Conservation (phyloP, 2,329 filamentous ascomycete genomes). For the Taxawa tesnikishii region DNA sequence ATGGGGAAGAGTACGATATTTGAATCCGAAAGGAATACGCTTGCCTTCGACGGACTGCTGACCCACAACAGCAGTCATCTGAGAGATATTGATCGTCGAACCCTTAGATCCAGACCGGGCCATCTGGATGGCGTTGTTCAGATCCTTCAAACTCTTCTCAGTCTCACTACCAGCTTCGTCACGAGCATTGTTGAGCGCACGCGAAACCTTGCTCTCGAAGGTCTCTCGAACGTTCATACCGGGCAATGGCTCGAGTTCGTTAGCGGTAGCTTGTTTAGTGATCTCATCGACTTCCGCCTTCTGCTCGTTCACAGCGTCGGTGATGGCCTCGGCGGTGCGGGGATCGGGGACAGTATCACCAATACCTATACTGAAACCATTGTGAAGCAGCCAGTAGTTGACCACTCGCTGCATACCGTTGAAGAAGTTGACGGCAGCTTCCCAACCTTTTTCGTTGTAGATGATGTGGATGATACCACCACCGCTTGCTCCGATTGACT, state of each 20-base stretch:
- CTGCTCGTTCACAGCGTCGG: conserved; percentile 65
- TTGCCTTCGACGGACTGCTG: conserved; percentile 98
- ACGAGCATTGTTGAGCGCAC: conserved; percentile 87
- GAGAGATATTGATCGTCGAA: conserved; percentile 97
- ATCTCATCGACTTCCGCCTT: conserved; percentile 71
- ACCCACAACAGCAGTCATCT: conserved; percentile 96
- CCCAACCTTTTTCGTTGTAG: conserved; percentile 85
- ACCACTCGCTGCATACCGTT: conserved; percentile 91
- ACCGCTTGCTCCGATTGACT: conserved; percentile 77
- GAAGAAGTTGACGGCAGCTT: conserved; percentile 85
- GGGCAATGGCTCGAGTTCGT: conserved; percentile 80
- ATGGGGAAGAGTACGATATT: conserved; percentile 90
- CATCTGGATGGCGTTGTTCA: conserved; percentile 96
- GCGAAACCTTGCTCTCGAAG: conserved; percentile 94
- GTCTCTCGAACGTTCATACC: conserved; percentile 99
- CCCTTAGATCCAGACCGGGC: conserved; percentile 95
- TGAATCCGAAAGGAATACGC: conserved; percentile 98
- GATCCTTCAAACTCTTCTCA: conserved; percentile 82
- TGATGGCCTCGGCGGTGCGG: conserved; percentile 71
- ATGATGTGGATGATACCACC: conserved; percentile 92
- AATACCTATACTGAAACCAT: conserved; percentile 95
- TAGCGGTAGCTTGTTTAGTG: conserved; percentile 67
- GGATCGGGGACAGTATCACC: conserved; percentile 94
- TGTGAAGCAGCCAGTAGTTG: conserved; percentile 93
- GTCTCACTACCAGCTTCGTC: conserved; percentile 91